Percentiles rank a stretch among this genome's conserved stretches.
Conservation (phyloP, 768 basidiomycete genomes). For the Lactifluus echinatus region DNA sequence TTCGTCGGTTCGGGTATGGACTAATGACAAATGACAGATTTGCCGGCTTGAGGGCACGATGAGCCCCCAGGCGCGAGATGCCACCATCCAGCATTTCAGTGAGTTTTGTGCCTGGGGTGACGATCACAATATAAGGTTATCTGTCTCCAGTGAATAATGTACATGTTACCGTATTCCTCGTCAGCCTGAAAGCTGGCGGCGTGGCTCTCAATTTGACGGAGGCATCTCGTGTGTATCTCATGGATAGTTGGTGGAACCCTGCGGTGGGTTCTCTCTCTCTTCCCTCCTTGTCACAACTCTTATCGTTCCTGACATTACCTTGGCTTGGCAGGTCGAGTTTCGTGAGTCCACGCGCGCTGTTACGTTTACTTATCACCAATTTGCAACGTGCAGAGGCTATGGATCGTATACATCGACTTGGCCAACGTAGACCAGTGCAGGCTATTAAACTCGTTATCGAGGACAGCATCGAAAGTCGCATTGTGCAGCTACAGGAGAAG, state of each 20-base stretch:
- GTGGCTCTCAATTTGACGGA: slow-evolving; percentile 86
- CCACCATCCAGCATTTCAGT: slow-evolving; percentile 94
- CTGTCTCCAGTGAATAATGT: slow-evolving; percentile 71
- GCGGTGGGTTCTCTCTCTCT: slow-evolving; percentile 41
- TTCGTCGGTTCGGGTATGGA: not conserved
- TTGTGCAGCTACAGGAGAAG: slow-evolving; percentile 96
- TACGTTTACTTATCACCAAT: not conserved
- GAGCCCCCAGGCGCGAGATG: slow-evolving; percentile 92
- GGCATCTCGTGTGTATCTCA: slow-evolving; percentile 88
- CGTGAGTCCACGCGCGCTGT: slow-evolving; percentile 40
- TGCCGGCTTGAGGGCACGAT: slow-evolving; percentile 95
- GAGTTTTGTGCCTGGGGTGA: slow-evolving; percentile 24
- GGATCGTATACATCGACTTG: slow-evolving; percentile 94
- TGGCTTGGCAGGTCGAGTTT: slow-evolving; percentile 51
- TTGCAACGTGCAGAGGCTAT: slow-evolving; percentile 62
- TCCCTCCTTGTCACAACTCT: not conserved
- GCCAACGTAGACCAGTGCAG: slow-evolving; percentile 89
- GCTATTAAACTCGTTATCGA: slow-evolving; percentile 93
- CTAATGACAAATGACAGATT: slow-evolving; percentile 39
- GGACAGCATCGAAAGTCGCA: slow-evolving; percentile 93
- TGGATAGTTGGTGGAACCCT: slow-evolving; percentile 99
- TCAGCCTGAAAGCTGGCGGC: slow-evolving; percentile 93
- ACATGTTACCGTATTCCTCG: slow-evolving; percentile 94
- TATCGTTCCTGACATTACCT: not conserved
- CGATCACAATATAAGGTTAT: not conserved